phyloP scores from a whole-genome alignment of 140 eudicot genomes.

The Flaveria floridana region DNA sequence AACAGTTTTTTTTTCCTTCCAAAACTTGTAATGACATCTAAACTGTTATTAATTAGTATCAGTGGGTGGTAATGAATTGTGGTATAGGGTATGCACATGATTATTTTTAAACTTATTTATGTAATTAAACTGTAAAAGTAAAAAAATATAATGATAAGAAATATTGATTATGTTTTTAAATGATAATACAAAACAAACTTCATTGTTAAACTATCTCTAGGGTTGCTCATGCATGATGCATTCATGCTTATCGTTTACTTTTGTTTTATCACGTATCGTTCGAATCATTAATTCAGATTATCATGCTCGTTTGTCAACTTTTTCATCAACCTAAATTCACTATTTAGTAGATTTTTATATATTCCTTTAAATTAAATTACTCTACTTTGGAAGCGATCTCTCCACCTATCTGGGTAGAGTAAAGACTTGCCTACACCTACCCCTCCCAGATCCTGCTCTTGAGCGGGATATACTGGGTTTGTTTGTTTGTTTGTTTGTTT shows the following conservation, averaged over 20 bases:
- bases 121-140: background rate
- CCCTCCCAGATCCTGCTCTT: too few relatives aligned
- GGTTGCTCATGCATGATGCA: background rate
- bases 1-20: background rate
- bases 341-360: background rate
- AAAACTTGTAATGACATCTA: background rate
- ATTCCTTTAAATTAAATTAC: too few relatives aligned
- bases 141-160: background rate
- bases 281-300: background rate
- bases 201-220: background rate
- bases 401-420: too few relatives aligned
- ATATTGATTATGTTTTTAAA: background rate
- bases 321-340: conserved; percentile 1
- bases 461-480: too few relatives aligned
- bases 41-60: background rate
- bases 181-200: conserved; percentile 5
- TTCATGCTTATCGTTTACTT: conserved; percentile 18
- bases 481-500: too few relatives aligned
- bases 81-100: background rate
- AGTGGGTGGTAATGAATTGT: background rate
- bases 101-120: background rate
- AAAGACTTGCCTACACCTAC: too few relatives aligned
- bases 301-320: background rate
- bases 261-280: conserved; percentile 9
- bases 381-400: too few relatives aligned